Conservation (phyloP, 2,329 filamentous ascomycete species). For the Nigrospora sphaerica region DNA sequence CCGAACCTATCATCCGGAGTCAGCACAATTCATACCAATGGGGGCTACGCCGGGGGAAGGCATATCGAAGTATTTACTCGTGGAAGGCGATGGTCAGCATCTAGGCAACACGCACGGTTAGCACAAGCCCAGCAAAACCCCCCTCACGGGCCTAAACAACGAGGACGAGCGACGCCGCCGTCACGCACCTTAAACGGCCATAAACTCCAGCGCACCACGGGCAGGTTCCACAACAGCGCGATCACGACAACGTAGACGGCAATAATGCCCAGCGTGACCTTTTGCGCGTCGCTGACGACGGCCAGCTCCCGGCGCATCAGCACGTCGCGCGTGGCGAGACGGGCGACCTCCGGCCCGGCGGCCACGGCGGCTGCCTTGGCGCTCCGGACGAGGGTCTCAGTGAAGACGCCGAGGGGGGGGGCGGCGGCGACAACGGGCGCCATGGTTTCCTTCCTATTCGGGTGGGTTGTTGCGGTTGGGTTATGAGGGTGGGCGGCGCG, state of each 20-base stretch:
- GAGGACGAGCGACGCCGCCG: not conserved
- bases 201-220: constrained; percentile 65
- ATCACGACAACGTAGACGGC: constrained; percentile 66
- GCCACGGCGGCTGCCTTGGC: constrained; percentile 16
- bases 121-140: not conserved
- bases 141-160: not conserved
- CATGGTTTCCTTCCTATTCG: constrained; percentile 7
- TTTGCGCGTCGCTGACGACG: constrained; percentile 59
- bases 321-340: constrained; percentile 14
- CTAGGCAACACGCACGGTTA: constrained; percentile 25
- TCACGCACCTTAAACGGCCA: constrained; percentile 70
- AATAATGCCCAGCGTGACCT: constrained; percentile 65
- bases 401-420: constrained; percentile 11
- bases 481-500: too few relatives aligned
- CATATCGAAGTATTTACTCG: constrained; percentile 42
- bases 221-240: constrained; percentile 72
- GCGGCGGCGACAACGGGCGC: constrained; percentile 13
- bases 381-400: constrained; percentile 14
- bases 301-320: constrained; percentile 45
- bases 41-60: too few relatives aligned
- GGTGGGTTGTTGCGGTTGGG: too few relatives aligned
- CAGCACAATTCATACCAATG: not conserved
- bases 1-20: constrained; percentile 25
- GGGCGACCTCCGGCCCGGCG: constrained; percentile 16
- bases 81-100: constrained; percentile 83